Conservation (phyloP, 2,329 filamentous ascomycete species). For the Clonostachys byssicola region DNA sequence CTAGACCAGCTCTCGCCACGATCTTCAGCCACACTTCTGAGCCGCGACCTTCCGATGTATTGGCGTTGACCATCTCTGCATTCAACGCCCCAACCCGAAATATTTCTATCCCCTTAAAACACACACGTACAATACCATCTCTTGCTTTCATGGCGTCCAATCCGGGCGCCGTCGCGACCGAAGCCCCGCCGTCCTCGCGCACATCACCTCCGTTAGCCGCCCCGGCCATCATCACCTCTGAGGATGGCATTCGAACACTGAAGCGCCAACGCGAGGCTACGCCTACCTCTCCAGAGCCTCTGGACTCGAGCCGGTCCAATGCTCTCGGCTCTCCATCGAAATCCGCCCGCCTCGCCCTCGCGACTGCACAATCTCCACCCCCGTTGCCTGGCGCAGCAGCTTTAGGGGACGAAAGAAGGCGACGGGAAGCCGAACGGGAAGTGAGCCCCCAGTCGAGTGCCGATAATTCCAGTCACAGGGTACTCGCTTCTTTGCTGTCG, state of each 20-base stretch:
- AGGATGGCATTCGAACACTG: slow-evolving; percentile 30
- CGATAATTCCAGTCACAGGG: slow-evolving; percentile 50
- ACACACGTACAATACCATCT: background rate
- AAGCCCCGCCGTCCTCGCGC: slow-evolving; percentile 36
- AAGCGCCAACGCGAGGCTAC: slow-evolving; percentile 45
- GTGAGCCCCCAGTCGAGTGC: slow-evolving; percentile 37
- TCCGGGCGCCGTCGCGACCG: slow-evolving; percentile 46
- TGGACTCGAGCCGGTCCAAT: slow-evolving; percentile 11
- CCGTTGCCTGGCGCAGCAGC: slow-evolving; percentile 50
- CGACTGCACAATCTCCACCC: slow-evolving; percentile 31
- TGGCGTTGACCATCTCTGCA: slow-evolving; percentile 13
- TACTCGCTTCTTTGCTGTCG: slow-evolving; percentile 49
- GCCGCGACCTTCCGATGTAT: slow-evolving; percentile 27
- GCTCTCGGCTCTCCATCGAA: slow-evolving; percentile 47
- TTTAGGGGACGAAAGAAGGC: slow-evolving; percentile 47
- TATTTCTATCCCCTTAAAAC: background rate
- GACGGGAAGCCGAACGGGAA: slow-evolving; percentile 33
- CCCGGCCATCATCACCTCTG: slow-evolving; percentile 27
- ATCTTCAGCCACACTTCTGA: slow-evolving; percentile 35
- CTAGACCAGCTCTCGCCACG: slow-evolving; percentile 33
- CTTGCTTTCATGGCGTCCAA: slow-evolving; percentile 46
- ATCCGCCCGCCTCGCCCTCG: slow-evolving; percentile 42
- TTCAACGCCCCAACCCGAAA: slow-evolving; percentile 1
- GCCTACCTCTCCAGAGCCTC: slow-evolving; percentile 29
- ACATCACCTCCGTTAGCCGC: slow-evolving; percentile 19